A percentile compares a stretch with the other conserved stretches of the same genome.
These are phyloP conservation scores for Drechslerella dactyloides DNA, from an alignment of 2,329 filamentous ascomycete genomes.

Conservation along the genomic window DNA sequence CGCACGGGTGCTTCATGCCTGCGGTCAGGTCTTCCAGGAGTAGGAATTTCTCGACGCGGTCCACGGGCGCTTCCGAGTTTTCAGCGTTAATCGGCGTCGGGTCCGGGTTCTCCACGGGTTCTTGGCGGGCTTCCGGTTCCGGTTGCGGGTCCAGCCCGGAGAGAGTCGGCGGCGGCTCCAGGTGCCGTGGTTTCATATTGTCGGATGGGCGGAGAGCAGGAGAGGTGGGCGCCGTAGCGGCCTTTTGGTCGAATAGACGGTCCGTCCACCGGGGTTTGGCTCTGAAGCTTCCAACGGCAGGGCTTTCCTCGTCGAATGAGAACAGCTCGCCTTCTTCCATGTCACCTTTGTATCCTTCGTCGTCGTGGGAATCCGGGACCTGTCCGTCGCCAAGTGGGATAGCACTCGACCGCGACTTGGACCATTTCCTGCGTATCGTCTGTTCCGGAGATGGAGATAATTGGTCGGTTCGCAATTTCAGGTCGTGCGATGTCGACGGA, in stretches of 20 bases:
- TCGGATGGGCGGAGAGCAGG: constrained; percentile 24
- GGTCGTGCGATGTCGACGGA: constrained; percentile 10
- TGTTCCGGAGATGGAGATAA: background rate
- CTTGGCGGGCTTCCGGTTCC: constrained; percentile 56
- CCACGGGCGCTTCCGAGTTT: constrained; percentile 58
- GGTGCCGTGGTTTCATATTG: background rate
- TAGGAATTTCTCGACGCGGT: constrained; percentile 86
- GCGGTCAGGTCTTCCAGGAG: constrained; percentile 93
- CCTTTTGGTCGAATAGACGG: constrained; percentile 37
- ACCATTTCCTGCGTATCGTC: constrained; percentile 8
- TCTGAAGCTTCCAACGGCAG: constrained; percentile 25
- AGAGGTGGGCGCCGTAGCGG: constrained; percentile 36
- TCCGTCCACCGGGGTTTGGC: constrained; percentile 47
- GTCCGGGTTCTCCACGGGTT: constrained; percentile 55
- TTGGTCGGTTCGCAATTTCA: background rate
- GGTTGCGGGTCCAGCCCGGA: constrained; percentile 20
- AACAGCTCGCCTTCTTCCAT: constrained; percentile 47
- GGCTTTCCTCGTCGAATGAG: constrained; percentile 40
- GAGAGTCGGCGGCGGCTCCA: constrained; percentile 19
- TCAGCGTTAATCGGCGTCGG: constrained; percentile 53
- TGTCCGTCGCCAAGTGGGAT: constrained; percentile 9
- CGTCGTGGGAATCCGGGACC: constrained; percentile 27
- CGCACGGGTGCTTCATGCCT: constrained; percentile 94
- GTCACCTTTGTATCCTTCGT: constrained; percentile 47
- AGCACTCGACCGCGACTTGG: background rate